Evolutionary conservation across 1,139 yeast species (phyloP), one percentile per base, ranked within the genome.

Genomic region (Wickerhamomyces sp.): DNA sequence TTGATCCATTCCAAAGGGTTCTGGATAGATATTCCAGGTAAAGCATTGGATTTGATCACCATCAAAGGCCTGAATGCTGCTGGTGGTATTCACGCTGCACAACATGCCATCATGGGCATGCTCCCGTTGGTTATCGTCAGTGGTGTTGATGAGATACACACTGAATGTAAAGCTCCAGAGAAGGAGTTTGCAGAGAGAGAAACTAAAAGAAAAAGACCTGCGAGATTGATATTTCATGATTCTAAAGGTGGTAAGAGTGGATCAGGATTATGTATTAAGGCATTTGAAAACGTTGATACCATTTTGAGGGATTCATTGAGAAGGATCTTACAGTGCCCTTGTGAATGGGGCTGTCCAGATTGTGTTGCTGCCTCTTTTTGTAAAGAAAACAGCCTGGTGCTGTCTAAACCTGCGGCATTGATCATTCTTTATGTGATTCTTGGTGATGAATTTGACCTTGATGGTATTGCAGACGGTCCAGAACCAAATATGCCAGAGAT

Each of bases 81-180:
- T 0, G 98, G 87, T 3, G 94, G 93, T 0, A 86, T 91, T n/a
- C 99, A 93, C 61, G 96, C 95, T 6, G 95, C 96, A 1, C 93
- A 88, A 47, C 99, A 91, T 62, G 87, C 87, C 0, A 63, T 89
- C 1, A 80, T 87, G 72, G 82, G 83, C 32, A 69, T 84, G 44
- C 57, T 88, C 18, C 94, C 96, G 0, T 75, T 75, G 42, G 74
- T 74, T 8, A 69, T 76, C 26, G 77, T 77, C n/a, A 67, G 76
- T 17, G 75, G 78, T 4, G 70, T 74, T 3, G 80, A 82, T 30
- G 97, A 89, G 47, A 70, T 91, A 13, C 73, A 73, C 35, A 87
- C 97, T 0, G 99, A 91, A 57, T 91, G 99, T 58, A 91, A 91
- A 51, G 96, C 97, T 0, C 96, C 98, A 0, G 94, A 86, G 46